phyloP scores from a whole-genome alignment of 306 rosid species.

The Dalbergia cochinchinensis region DNA sequence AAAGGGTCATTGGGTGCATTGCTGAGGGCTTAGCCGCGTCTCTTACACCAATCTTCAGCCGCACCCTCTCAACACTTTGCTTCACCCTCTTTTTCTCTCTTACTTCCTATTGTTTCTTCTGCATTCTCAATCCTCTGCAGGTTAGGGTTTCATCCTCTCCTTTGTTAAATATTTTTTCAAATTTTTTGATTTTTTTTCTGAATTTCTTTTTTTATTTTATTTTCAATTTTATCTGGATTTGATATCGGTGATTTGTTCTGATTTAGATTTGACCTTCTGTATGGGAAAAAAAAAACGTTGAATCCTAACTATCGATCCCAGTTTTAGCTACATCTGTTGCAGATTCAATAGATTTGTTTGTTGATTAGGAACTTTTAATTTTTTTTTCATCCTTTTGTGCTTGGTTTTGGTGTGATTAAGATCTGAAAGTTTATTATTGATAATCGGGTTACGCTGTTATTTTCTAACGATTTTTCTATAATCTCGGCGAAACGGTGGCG shows the following conservation, averaged over 20 bases:
- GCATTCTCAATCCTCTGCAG: slow-evolving; percentile 27
- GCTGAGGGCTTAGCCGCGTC: not conserved
- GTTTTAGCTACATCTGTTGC: not conserved
- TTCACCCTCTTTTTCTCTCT: not conserved
- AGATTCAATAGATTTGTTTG: slow-evolving; percentile 24
- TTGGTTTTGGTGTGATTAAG: slow-evolving; percentile 20
- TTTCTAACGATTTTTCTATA: not conserved
- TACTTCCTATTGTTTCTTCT: not conserved
- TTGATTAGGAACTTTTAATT: not conserved
- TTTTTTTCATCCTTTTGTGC: not conserved
- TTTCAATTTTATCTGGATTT: not conserved
- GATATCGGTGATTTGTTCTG: not conserved
- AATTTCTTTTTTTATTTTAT: not conserved
- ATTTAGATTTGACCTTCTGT: not conserved
- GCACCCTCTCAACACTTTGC: slow-evolving; percentile 10
- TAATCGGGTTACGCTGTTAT: not conserved
- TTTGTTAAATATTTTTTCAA: not conserved
- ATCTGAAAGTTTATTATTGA: slow-evolving; percentile 18
- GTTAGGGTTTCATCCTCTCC: slow-evolving; percentile 11
- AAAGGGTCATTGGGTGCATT: not conserved
- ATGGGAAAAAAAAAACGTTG: not conserved
- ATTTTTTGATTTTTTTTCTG: not conserved
- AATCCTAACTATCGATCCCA: not conserved
- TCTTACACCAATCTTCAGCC: not conserved
- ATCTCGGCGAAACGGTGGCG: not conserved